A percentile compares a stretch with the other conserved stretches of the same genome.
These are phyloP conservation scores for Fraxinus quadrangulata DNA, from an alignment of 257 asterid genomes.

Conservation along the genomic window DNA sequence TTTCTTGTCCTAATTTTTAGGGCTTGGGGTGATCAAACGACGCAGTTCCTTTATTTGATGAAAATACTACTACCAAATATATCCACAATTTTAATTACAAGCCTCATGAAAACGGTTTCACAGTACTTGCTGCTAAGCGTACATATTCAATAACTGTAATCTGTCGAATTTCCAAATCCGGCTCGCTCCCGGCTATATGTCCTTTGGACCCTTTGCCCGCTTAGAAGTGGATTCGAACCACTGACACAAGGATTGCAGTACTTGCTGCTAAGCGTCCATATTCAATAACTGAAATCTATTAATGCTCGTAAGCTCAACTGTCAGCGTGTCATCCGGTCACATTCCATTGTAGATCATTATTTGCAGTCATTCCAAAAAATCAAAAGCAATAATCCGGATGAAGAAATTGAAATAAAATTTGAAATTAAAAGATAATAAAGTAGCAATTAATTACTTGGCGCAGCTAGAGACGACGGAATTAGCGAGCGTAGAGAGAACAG, in stretches of 20 bases:
- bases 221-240: too few species aligned
- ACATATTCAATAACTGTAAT: neutral
- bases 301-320: neutral
- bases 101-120: neutral
- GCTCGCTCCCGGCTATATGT: too few species aligned
- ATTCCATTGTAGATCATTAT: neutral
- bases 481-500: slow-evolving; percentile 65
- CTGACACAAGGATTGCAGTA: too few species aligned
- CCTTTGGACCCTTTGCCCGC: too few species aligned
- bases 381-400: neutral
- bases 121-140: neutral
- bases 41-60: neutral
- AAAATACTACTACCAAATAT: neutral
- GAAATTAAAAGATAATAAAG: slow-evolving; percentile 2
- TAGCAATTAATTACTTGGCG: slow-evolving; percentile 43
- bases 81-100: neutral
- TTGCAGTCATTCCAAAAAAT: neutral
- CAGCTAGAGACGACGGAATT: slow-evolving; percentile 71
- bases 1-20: neutral
- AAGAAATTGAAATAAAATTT: neutral
- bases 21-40: neutral
- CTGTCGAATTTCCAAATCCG: neutral
- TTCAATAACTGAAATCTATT: neutral
- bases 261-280: neutral
- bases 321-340: neutral